Base-by-base conservation (phyloP, 768 basidiomycete species). In the Tephrocybe sp. region DNA sequence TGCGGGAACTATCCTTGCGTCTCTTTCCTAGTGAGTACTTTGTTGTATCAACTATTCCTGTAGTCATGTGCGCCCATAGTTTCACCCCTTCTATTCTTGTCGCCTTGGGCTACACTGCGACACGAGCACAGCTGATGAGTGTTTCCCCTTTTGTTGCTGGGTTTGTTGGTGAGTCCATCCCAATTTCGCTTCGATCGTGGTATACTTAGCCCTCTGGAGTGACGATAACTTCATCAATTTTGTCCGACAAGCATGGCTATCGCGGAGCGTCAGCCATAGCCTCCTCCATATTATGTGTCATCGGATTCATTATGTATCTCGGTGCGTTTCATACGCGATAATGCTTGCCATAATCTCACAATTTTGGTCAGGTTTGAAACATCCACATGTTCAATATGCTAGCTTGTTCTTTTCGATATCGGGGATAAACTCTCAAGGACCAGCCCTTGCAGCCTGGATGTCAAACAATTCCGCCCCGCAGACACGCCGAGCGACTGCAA, bases 31-130 rank as follows among this genome's bases (percentile, higher is more conserved):
- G 65, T 66, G 40, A 55, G 57, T 44, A 15, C 22, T 9, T 15
- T 3, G 4, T 1, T n/a, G n/a, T n/a, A n/a, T n/a, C n/a, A n/a
- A n/a, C n/a, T n/a, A n/a, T n/a, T n/a, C n/a, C n/a, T n/a, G n/a
- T n/a, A n/a, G n/a, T n/a, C n/a, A n/a, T n/a, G n/a, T n/a, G n/a
- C n/a, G n/a, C n/a, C n/a, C n/a, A n/a, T n/a, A n/a, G n/a, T 45
- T 86, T 86, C 64, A 69, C 75, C 3, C 84, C 83, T 0, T 79
- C 79, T 2, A 82, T 86, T 62, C 74, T 85, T 4, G 60, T 71
- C 1, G 66, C 67, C 16, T 70, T 81, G 9, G 79, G 78, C 9
- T 79, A 74, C 57, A 65, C 65, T 7, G 69, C 71, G 1, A 68
- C 73, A 21, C 55, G 62, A 22, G 75, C 74, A 15, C 79, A 82